Evolutionary conservation across 352 stramenopile species (phyloP), one percentile per base, ranked within the genome.

Genomic region (Pythium insidiosum): DNA sequence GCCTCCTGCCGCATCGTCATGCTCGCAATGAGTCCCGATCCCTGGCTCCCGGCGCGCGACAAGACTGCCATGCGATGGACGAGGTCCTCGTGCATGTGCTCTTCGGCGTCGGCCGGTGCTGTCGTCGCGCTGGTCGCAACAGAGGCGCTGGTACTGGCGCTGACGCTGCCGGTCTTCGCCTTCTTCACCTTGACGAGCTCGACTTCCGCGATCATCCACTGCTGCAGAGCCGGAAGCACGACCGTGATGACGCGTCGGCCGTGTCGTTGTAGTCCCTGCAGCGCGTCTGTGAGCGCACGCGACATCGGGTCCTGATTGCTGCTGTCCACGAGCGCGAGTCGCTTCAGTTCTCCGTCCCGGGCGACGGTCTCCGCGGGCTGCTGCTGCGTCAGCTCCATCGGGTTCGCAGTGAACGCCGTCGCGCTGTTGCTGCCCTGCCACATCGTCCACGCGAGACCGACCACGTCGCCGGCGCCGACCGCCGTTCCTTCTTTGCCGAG

Each of bases 141-240:
- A 12, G 35, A 12, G 44, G 28, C 10, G 20, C 22, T 34, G 5
- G 37, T 28, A 12, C 39, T 34, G 19, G 51, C 23, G 34, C 48
- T 28, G 9, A 38, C 28, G 1, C 46, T 43, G 5, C 44, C 44
- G 23, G 38, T 70, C 1, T 54, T 74, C 33, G 61, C 66, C 47
- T 87, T 88, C 57, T 88, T 88, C 6, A 91, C 66, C 41, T 87
- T 88, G 6, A 88, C 57, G 15, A 91, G 60, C 51, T 87, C 78
- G 6, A 87, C 18, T 10, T 77, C 58, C 25, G 67, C 78, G 45
- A 91, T 84, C 24, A 76, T 47, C 68, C 73, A 87, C 45, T 81
- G 45, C 21, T 76, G 50, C 6, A 64, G 64, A 2, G 63, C 38
- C 2, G 72, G 66, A 18, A 76, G 52, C 10, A 72, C 64, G 16